Evolutionary conservation across 768 basidiomycete genomes (phyloP), one percentile per base, ranked within the genome.

Genomic region (Lactifluus hygrophoroides): DNA sequence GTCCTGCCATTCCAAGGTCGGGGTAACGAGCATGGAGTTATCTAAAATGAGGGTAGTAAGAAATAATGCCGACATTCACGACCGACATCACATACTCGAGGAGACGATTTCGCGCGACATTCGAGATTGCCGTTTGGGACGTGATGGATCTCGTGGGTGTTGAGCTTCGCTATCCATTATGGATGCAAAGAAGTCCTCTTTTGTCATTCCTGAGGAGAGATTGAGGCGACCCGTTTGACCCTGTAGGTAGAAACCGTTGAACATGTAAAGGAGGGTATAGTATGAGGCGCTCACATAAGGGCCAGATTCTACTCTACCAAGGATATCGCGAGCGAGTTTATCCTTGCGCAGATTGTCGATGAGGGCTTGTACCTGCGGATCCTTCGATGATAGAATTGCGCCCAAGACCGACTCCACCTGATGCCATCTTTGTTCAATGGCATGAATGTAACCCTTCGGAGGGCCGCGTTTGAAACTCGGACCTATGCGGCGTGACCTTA

Each of bases 331-430:
- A 2, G 92, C 90, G 40, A 92, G 77, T 43, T 84, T 79, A 66
- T 94, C 90, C 60, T 81, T 79, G 53, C 79, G 77, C 45, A 90
- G 70, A 64, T 88, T 84, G 34, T 77, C 72, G 38, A 89, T 74
- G 49, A 90, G 68, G 35, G 72, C 74, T 67, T 84, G 81, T 0
- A 88, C 83, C 57, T 83, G 74, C 17, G 79, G 74, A 69, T 88
- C 85, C 28, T 79, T 77, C 57, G 86, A 88, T 64, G 86, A 81
- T 50, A 94, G 76, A 51, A 94, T 77, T 13, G 86, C 84, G 35
- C 90, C 92, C 5, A 94, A 76, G n/a, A 94, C 73, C 13, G 90
- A 88, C 71, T 94, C 93, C 65, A 94, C 88, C 68, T 93, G 88
- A 65, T 94, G 92, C 83, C 92, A 88, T 66, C 91, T 73, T 58